Conservation (phyloP, 1,284 basidiomycete species). For the Malassezia slooffiae region DNA sequence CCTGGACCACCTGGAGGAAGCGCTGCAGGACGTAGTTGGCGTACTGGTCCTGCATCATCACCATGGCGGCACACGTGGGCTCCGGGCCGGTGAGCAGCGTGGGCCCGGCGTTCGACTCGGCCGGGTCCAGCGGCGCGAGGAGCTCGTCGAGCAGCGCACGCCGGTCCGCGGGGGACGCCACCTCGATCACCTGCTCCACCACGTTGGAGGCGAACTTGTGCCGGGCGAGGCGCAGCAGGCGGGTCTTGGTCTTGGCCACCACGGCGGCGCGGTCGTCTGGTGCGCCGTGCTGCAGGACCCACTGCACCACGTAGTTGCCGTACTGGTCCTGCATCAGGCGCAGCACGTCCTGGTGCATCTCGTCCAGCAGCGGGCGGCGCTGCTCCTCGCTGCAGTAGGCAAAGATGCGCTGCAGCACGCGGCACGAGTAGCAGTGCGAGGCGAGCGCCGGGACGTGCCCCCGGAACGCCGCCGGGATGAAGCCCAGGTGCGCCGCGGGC, state of each 20-base stretch:
- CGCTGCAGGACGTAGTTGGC: conserved; percentile 52
- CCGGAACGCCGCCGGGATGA: conserved; percentile 62
- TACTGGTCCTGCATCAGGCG: conserved; percentile 48
- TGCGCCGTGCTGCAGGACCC: conserved; percentile 71
- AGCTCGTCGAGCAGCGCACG: conserved; percentile 68
- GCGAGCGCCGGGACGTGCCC: conserved; percentile 75
- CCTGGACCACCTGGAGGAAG: conserved; percentile 34
- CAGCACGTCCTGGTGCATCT: conserved; percentile 61
- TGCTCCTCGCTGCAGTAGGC: conserved; percentile 56
- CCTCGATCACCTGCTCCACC: conserved; percentile 77
- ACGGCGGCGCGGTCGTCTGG: conserved; percentile 61
- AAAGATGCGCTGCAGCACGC: conserved; percentile 85
- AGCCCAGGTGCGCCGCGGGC: conserved; percentile 64
- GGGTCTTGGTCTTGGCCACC: conserved; percentile 62
- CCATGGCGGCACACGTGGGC: conserved; percentile 19
- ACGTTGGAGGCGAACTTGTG: conserved; percentile 98
- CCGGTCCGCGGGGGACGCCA: conserved; percentile 57
- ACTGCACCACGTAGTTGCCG: conserved; percentile 84
- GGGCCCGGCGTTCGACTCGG: conserved; percentile 1
- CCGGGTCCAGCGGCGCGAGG: conserved; percentile 50
- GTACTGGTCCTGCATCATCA: conserved; percentile 82
- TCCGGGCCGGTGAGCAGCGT: conserved; percentile 1
- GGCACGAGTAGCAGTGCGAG: conserved; percentile 84
- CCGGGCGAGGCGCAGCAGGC: conserved; percentile 56
- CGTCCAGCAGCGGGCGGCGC: conserved; percentile 66